phyloP scores from a whole-genome alignment of 1,139 yeast genomes.

The Pneumocystis murina region DNA sequence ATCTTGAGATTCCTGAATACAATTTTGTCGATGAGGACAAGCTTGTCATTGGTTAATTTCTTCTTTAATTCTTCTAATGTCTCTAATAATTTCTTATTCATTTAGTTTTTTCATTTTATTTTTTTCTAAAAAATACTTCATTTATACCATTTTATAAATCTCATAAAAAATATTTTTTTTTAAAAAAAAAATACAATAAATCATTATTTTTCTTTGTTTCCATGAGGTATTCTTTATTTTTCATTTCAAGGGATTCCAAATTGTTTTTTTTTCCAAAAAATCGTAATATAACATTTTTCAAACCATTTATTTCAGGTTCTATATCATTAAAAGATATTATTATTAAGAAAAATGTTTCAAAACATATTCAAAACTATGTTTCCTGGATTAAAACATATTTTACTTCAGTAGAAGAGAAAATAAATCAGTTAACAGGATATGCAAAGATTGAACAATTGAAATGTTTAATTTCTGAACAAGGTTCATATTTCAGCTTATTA shows the following conservation, averaged over 20 bases:
- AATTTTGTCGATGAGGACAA: slow-evolving; percentile 66
- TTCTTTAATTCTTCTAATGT: not conserved
- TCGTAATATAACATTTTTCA: not conserved
- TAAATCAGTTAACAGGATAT: slow-evolving; percentile 90
- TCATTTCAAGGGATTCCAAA: not conserved
- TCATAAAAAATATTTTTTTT: not conserved
- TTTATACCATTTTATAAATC: not conserved
- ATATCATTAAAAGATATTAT: not conserved
- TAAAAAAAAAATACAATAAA: not conserved
- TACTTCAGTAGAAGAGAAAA: slow-evolving; percentile 53
- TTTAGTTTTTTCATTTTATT: not conserved
- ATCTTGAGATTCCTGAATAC: slow-evolving; percentile 50
- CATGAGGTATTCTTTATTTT: not conserved
- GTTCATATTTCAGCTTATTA: not conserved
- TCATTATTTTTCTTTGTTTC: not conserved
- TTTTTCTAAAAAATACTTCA: not conserved
- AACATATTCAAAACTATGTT: not conserved
- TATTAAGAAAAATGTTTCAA: not conserved
- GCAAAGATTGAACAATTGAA: slow-evolving; percentile 63
- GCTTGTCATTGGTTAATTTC: slow-evolving; percentile 57
- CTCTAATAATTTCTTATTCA: not conserved
- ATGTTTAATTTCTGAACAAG: slow-evolving; percentile 35
- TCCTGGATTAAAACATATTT: slow-evolving; percentile 40
- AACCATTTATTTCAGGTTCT: not conserved
- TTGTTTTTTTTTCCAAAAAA: not conserved